Evolutionary conservation across 306 rosid species (phyloP).

Genomic region (Dryas drummondii): DNA sequence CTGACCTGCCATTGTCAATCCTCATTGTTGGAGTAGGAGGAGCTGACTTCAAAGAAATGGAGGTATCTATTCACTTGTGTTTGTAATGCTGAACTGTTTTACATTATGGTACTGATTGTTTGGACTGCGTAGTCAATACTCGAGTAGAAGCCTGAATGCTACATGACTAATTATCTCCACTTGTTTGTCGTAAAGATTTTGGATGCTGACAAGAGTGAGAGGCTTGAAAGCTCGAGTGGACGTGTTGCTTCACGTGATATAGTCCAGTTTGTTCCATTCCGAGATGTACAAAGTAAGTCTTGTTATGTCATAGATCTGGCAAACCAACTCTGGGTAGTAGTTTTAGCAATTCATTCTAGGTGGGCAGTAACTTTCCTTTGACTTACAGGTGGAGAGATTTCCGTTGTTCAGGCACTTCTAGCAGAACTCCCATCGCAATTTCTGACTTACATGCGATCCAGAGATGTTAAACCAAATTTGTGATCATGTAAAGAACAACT

Average conservation of each 20-base stretch:
- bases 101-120: not conserved
- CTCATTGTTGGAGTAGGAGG: conserved; percentile 99
- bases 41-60: conserved; percentile 99
- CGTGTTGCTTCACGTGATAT: conserved; percentile 95
- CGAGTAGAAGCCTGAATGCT: not conserved
- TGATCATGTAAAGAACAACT: conserved; percentile 43
- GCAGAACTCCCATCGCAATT: conserved; percentile 93
- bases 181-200: conserved; percentile 50
- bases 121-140: not conserved
- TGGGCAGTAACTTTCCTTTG: conserved; percentile 14
- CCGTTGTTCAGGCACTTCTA: conserved; percentile 93
- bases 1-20: conserved; percentile 91
- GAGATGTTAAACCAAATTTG: conserved; percentile 70
- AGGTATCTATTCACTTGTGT: conserved; percentile 49
- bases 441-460: conserved; percentile 79
- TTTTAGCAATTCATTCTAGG: not conserved
- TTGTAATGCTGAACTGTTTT: not conserved
- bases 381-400: conserved; percentile 78
- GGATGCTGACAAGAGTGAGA: conserved; percentile 95
- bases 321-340: not conserved
- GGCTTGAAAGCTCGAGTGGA: conserved; percentile 82
- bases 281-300: conserved; percentile 83
- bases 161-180: conserved; percentile 5
- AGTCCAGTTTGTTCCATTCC: conserved; percentile 93
- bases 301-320: not conserved